Base-by-base conservation (phyloP, 1,284 basidiomycete species). In the Farysia itapuensis region DNA sequence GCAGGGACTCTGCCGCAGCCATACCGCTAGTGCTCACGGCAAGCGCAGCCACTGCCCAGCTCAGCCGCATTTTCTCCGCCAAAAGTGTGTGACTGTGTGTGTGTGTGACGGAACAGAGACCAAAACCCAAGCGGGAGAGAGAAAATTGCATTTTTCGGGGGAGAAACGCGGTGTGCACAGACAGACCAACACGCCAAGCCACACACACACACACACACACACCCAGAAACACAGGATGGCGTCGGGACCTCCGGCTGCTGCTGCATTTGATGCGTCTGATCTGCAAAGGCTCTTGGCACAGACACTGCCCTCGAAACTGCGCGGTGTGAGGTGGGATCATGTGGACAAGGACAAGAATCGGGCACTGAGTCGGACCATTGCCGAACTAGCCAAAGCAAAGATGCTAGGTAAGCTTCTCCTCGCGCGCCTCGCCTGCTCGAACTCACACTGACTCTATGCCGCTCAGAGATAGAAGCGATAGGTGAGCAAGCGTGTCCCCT, bases 381-480 rank as follows among this genome's bases (percentile, higher is more conserved):
- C 65, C 25, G 57, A 68, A 9, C 23, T 29, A 2, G 26, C 56
- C 43, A 64, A 68, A 46, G 30, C 39, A 14, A 65, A 56, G 46
- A 68, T 68, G 65, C 29, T 68, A 16, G 61, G 61, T 60, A 32
- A 21, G 59, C 54, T 3, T 1, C n/a, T n/a, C 16, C 31, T 33
- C 18, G 9, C 18, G 31, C 16, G 8, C 11, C 18, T 33, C 8
- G 9, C 31, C 8, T 9, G 11, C 31, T 33, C 12, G 18, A 28
- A 28, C 25, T 9, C 25, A n/a, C 25, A n/a, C 25, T n/a, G 25
- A 9, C n/a, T 28, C 25, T 28, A 28, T n/a, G 25, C 25, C n/a
- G 25, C 25, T 28, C 40, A 64, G 63, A 66, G 28, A 52, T 63
- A 39, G 43, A 63, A n/a, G 47, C 64, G 19, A 63, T 40, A 59